phyloP scores from a whole-genome alignment of 768 basidiomycete genomes.

The Krasilnikovozyma curviuscula region DNA sequence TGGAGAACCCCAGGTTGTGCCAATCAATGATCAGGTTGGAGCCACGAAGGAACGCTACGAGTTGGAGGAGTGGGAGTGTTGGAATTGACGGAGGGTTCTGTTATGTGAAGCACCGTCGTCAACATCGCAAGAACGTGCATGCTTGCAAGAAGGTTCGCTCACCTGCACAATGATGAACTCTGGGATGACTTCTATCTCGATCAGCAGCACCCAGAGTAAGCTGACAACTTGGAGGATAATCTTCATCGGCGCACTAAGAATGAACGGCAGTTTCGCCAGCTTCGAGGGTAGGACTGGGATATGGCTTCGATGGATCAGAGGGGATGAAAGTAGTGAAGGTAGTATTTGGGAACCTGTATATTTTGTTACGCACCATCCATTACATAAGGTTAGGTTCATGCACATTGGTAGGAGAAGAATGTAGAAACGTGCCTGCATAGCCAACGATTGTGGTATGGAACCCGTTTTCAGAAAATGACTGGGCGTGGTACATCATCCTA shows the following conservation, averaged over 20 bases:
- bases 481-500: constrained; percentile 96
- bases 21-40: constrained; percentile 91
- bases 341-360: not conserved
- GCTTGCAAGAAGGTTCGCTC: constrained; percentile 13
- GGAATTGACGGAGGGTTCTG: constrained; percentile 96
- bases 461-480: constrained; percentile 63
- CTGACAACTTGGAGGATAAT: constrained; percentile 46
- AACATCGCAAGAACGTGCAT: not conserved
- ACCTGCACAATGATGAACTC: constrained; percentile 81
- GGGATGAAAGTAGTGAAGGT: constrained; percentile 45
- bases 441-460: constrained; percentile 69
- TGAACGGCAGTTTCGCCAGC: constrained; percentile 37
- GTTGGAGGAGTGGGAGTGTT: constrained; percentile 65
- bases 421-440: constrained; percentile 45
- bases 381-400: not conserved
- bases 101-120: too few relatives aligned
- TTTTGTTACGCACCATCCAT: not conserved
- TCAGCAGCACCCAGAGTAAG: constrained; percentile 44
- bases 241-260: constrained; percentile 50
- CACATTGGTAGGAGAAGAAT: not conserved
- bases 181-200: constrained; percentile 44
- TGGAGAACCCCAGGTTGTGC: constrained; percentile 94
- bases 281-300: constrained; percentile 48
- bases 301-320: constrained; percentile 40
- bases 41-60: constrained; percentile 45